Evolutionary conservation across 345 rosid genomes (phyloP).

Genomic region (Alliaria petiolata): DNA sequence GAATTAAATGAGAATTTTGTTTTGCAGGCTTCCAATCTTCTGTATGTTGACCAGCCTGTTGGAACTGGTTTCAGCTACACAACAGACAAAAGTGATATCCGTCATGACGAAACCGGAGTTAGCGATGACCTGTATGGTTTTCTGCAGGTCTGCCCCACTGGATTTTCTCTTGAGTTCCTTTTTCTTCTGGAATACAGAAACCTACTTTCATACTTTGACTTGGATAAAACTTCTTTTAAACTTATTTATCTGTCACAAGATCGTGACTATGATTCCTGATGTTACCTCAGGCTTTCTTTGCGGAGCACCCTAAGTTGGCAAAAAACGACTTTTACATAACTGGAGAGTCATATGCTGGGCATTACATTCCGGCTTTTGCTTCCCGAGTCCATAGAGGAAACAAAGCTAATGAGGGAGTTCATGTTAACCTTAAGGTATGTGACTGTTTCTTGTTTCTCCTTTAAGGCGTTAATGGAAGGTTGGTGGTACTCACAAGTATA

Average conservation of each 20-base stretch:
- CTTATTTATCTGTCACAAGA: not conserved
- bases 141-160: conserved; percentile 66
- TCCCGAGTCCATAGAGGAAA: conserved; percentile 85
- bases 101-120: conserved; percentile 85
- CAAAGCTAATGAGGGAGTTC: conserved; percentile 88
- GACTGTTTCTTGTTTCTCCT: not conserved
- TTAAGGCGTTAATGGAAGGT: not conserved
- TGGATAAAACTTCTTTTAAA: not conserved
- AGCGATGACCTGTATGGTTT: conserved; percentile 92
- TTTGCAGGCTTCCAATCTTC: conserved; percentile 82
- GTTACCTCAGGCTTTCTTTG: conserved; percentile 68
- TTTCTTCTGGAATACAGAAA: not conserved
- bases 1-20: conserved; percentile 3
- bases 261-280: conserved; percentile 10
- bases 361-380: conserved; percentile 98
- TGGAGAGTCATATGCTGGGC: conserved; percentile 99
- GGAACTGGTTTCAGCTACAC: conserved; percentile 98
- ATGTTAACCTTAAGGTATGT: conserved; percentile 79
- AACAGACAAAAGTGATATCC: conserved; percentile 78
- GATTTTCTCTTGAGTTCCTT: not conserved
- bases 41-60: conserved; percentile 93
- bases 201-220: not conserved
- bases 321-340: conserved; percentile 89
- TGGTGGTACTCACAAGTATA: conserved; percentile 21
- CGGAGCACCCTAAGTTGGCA: conserved; percentile 75